Conservation (phyloP, 352 stramenopile species). For the Globisporangium abappressorium region DNA sequence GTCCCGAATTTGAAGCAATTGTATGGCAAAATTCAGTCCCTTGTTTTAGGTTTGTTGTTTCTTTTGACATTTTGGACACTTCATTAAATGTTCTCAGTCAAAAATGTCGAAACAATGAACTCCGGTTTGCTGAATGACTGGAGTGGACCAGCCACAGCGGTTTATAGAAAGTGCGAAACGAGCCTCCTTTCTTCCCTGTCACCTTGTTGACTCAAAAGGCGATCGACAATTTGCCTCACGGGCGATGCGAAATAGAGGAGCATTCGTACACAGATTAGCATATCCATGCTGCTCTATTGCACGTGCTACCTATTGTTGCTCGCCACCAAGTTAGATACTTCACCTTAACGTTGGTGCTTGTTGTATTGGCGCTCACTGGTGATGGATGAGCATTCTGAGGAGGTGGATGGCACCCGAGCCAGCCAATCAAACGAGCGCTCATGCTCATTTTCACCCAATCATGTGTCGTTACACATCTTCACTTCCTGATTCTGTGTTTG, state of each 20-base stretch:
- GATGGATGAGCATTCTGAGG: neutral
- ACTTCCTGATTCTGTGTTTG: neutral
- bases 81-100: no score
- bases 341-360: no score
- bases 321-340: no score
- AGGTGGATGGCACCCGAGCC: neutral
- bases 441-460: neutral
- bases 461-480: neutral
- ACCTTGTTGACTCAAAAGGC: neutral
- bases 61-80: no score
- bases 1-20: slow-evolving; percentile 7
- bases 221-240: no score
- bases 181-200: neutral
- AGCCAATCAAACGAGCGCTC: neutral
- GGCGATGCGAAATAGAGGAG: no score
- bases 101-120: no score
- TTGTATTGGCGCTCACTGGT: neutral
- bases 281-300: no score
- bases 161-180: neutral
- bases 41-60: no score
- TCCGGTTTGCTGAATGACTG: neutral
- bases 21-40: neutral
- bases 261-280: no score
- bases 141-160: neutral
- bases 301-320: no score